Evolutionary conservation across 176 grass and related monocot genomes (phyloP), one percentile per base, ranked within the genome.

Genomic region (Urochloa ruziziensis): DNA sequence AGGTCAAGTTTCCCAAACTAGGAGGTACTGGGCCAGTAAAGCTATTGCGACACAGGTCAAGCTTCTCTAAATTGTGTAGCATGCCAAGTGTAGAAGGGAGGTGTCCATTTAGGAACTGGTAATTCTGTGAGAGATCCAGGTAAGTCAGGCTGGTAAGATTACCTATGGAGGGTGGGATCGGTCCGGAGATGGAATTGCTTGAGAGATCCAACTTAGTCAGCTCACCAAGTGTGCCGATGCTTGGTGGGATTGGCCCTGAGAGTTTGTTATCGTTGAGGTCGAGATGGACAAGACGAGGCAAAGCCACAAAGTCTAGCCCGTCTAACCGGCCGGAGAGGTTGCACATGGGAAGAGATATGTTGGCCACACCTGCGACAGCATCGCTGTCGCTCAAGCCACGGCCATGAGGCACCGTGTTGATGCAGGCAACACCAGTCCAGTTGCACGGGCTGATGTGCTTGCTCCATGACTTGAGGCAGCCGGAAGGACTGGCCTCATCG

Each of bases 321-420:
- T 77, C 72, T 6, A 84, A 67, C 12, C 2, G 1, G 18, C 82
- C 61, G 2, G 0, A 0, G 1, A 84, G 18, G 44, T 0, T 0
- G 18, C 2, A 44, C 0, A 0, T 0, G 0, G 1, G 3, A 67
- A 84, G 72, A 0, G 3, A 44, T 9, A 84, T 67, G 0, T 0
- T 4, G 0, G 10, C 21, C 35, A 84, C 82, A 33, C 4, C 27
- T 21, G 6, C 32, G 33, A 10, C 14, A 11, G 17, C 7, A 23
- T 21, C 18, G 17, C 14, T 4, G 14, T 51, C 59, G 53, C 2
- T 16, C 23, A 2, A 37, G 43, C 10, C 30, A 36, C 2, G 40
- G 23, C 57, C 57, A 37, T 4, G 58, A 74, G 21, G 1, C 14
- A 39, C 6, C 0, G 0, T 0, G 6, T 8, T 7, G 43, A 12